Percentiles rank a stretch among this genome's conserved stretches.
phyloP scores from a whole-genome alignment of 2,329 filamentous ascomycete genomes.

The Botrytis byssoidea region DNA sequence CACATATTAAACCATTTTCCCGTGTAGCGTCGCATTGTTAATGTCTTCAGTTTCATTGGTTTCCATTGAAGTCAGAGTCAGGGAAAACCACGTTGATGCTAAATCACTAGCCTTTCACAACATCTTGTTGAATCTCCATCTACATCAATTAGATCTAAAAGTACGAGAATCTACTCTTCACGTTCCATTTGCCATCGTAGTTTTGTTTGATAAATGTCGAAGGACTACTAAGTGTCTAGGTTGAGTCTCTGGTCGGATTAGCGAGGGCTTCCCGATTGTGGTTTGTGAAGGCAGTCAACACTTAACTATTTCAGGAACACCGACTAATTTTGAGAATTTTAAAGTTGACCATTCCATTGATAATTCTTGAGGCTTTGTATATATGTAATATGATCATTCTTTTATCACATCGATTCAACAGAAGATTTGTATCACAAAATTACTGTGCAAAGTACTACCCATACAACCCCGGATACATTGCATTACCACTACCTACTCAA shows the following conservation, averaged over 20 bases:
- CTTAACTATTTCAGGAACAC: slow-evolving; percentile 3
- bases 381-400: neutral
- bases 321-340: neutral
- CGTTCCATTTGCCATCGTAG: neutral
- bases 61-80: neutral
- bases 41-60: neutral
- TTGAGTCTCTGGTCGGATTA: neutral
- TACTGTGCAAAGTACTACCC: neutral
- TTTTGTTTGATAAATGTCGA: neutral
- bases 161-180: neutral
- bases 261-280: slow-evolving; percentile 12
- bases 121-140: neutral
- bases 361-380: neutral
- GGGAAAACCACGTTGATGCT: neutral
- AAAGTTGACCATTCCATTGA: neutral
- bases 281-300: slow-evolving; percentile 10
- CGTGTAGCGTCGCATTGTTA: neutral
- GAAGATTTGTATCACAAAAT: neutral
- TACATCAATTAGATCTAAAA: neutral
- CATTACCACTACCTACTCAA: neutral
- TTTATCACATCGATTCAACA: neutral
- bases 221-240: neutral
- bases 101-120: neutral
- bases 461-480: neutral
- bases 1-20: neutral